phyloP scores from a whole-genome alignment of 805 yeast species.

The Saturnispora sanitii region DNA sequence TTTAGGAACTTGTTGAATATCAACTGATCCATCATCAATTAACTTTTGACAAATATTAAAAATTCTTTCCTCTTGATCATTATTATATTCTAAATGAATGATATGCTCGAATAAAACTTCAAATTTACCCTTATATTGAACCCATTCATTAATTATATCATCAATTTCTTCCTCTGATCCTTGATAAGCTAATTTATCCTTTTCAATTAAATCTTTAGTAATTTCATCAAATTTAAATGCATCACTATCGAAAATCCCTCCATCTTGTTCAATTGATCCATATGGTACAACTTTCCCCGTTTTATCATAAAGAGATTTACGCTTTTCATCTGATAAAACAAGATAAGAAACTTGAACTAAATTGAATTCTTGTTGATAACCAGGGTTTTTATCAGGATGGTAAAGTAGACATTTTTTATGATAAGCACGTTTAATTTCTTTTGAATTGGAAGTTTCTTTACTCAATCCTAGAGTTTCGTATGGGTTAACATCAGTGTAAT shows the following conservation, averaged over 20 bases:
- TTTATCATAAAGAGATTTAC: constrained; percentile 51
- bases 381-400: constrained; percentile 59
- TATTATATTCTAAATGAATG: constrained; percentile 61
- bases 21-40: constrained; percentile 25
- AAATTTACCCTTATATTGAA: constrained; percentile 51
- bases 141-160: constrained; percentile 54
- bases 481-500: constrained; percentile 32
- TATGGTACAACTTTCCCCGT: constrained; percentile 49
- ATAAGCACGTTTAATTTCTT: constrained; percentile 58
- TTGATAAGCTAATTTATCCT: constrained; percentile 58
- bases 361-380: constrained; percentile 41
- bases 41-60: constrained; percentile 40
- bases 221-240: constrained; percentile 36
- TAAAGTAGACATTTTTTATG: constrained; percentile 50
- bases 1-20: constrained; percentile 21
- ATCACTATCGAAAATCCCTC: constrained; percentile 51
- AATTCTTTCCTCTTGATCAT: constrained; percentile 53
- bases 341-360: constrained; percentile 67
- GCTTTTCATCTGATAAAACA: constrained; percentile 48
- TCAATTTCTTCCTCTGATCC: constrained; percentile 45
- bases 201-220: constrained; percentile 55
- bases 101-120: constrained; percentile 60
- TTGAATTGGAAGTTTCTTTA: constrained; percentile 32
- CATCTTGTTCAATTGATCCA: constrained; percentile 28
- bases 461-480: constrained; percentile 42